phyloP scores from a whole-genome alignment of 2,329 filamentous ascomycete species.

The Tolypocladium amazonense region DNA sequence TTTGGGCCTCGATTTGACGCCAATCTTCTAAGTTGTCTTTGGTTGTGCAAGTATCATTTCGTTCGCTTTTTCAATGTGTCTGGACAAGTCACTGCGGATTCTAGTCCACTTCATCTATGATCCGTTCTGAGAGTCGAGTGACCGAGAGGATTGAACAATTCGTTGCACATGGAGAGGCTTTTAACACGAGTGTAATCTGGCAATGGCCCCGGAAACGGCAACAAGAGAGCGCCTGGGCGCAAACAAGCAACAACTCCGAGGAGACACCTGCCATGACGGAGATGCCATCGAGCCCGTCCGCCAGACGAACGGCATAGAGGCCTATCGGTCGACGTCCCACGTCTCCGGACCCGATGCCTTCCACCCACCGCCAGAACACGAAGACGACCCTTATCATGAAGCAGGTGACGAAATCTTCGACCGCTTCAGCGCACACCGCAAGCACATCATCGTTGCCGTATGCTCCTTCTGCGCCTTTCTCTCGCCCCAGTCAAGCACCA shows the following conservation, averaged over 20 bases:
- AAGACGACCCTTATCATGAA: conserved; percentile 19
- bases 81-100: background rate
- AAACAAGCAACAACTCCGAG: background rate
- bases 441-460: conserved; percentile 55
- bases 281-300: background rate
- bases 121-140: background rate
- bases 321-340: conserved; percentile 14
- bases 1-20: no score
- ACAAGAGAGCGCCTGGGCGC: background rate
- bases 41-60: background rate
- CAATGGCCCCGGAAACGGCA: background rate
- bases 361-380: conserved; percentile 13
- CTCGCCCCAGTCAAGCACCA: conserved; percentile 64
- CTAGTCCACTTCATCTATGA: background rate
- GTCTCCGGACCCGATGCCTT: conserved; percentile 19
- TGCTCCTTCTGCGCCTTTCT: conserved; percentile 68
- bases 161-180: background rate
- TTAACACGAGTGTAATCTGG: no score
- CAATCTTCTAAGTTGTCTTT: background rate
- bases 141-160: background rate
- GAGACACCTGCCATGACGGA: background rate
- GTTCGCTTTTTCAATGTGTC: background rate
- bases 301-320: background rate
- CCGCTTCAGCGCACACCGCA: conserved; percentile 49
- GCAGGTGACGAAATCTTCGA: conserved; percentile 43